phyloP scores from a whole-genome alignment of 306 rosid species.

The Citrullus mucosospermus region DNA sequence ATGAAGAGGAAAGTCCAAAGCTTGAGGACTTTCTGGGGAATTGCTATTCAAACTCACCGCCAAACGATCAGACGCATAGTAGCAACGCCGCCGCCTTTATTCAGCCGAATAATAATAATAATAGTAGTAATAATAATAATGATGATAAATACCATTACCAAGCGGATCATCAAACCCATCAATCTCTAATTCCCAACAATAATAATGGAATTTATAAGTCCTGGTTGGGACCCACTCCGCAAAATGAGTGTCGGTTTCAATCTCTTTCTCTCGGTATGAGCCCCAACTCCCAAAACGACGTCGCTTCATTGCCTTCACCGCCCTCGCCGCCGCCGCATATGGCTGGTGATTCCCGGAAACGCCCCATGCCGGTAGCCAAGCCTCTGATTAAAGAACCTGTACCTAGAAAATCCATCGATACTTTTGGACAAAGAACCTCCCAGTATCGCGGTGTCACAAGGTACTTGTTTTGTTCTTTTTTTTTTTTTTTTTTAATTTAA shows the following conservation, averaged over 20 bases:
- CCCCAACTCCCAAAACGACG: conserved; percentile 27
- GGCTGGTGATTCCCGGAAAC: conserved; percentile 37
- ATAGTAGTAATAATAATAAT: not conserved
- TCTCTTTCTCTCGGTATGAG: conserved; percentile 65
- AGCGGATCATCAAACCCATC: conserved; percentile 1
- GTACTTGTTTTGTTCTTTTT: conserved; percentile 11
- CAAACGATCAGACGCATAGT: conserved; percentile 24
- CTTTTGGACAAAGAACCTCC: conserved; percentile 96
- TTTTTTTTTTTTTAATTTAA: not conserved
- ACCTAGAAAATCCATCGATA: conserved; percentile 83
- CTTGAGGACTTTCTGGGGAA: conserved; percentile 88
- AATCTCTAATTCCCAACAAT: conserved; percentile 20
- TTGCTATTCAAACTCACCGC: conserved; percentile 59
- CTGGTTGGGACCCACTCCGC: conserved; percentile 45
- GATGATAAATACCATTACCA: not conserved
- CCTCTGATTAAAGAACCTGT: conserved; percentile 50
- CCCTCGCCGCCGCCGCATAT: not conserved
- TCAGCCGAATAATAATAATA: not conserved
- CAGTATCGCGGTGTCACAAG: conserved; percentile 97
- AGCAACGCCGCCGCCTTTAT: conserved; percentile 5
- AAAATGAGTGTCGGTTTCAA: conserved; percentile 40
- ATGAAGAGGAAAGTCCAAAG: conserved; percentile 61
- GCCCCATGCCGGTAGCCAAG: conserved; percentile 33
- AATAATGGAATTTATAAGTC: conserved; percentile 41
- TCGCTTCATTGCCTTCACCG: not conserved